Evolutionary conservation across 1,139 yeast genomes (phyloP), one percentile per base, ranked within the genome.

Genomic region (Spathaspora jeffriesii): DNA sequence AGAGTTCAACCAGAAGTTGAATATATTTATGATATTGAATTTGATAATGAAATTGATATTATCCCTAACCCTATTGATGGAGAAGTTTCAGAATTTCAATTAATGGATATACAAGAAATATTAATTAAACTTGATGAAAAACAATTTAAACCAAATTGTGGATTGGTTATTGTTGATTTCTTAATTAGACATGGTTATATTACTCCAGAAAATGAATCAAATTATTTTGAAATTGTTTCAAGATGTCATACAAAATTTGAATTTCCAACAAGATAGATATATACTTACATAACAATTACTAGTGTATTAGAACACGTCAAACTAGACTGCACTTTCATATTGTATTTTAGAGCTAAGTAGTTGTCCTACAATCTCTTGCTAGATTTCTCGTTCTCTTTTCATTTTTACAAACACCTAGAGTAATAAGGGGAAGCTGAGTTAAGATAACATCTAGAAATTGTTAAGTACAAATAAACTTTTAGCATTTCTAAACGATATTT

Each of bases 121-220:
- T 53, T 76, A 31, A 53, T 60, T 22, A 73, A 78, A 20, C 58
- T 92, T 23, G 58, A 61, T 8, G 61, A 63, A 0, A 82, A 81
- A 1, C 80, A 84, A 54, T 93, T 93, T 70, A 93, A 93, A 64
- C 96, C 96, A 39, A 93, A 93, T 58, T 88, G 97, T 66, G 96
- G 86, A 0, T 65, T 87, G 43, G 85, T 92, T 2, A 75, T 88
- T 37, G 72, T 91, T 21, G 98, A 93, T 58, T 93, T 93, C 58
- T 71, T 93, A 52, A 78, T 92, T 20, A 81, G 99, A 56, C 93
- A 88, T 58, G 96, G 97, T 1, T 61, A 74, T 31, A 61, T 90
- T 21, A 77, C 82, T 0, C 71, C 84, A 0, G 85, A 80, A 40
- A 72, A 68, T 42, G 96, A 90, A 56, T 80, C 82, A 0, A 75